phyloP scores from a whole-genome alignment of 2,329 filamentous ascomycete species.

The Dissoconium aciculare region DNA sequence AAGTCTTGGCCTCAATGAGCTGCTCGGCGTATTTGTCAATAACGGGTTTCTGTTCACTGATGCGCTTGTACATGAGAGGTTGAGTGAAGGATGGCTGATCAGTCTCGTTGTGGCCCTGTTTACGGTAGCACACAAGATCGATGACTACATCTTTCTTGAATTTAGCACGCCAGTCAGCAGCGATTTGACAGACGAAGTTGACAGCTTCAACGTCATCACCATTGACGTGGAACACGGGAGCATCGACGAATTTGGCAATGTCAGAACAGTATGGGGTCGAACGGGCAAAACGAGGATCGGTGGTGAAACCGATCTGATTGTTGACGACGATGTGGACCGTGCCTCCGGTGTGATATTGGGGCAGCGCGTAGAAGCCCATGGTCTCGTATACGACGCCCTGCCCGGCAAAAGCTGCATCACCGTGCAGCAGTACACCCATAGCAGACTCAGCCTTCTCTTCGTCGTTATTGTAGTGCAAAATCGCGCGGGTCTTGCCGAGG shows the following conservation, averaged over 20 bases:
- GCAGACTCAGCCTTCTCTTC: conserved; percentile 77
- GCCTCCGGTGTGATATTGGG: conserved; percentile 90
- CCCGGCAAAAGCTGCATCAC: conserved; percentile 90
- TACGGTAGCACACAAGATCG: conserved; percentile 96
- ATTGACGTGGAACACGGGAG: conserved; percentile 97
- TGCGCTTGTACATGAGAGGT: conserved; percentile 98
- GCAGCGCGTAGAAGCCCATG: conserved; percentile 90
- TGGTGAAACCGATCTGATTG: conserved; percentile 99
- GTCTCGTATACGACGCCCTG: conserved; percentile 98
- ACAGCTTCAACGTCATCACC: conserved; percentile 96
- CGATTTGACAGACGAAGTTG: conserved; percentile 95
- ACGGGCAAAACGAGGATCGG: conserved; percentile 89
- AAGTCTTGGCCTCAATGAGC: conserved; percentile 80
- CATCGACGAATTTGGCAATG: conserved; percentile 97
- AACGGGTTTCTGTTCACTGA: conserved; percentile 66
- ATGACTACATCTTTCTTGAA: conserved; percentile 98
- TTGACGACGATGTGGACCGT: conserved; percentile 96
- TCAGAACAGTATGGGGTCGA: conserved; percentile 98
- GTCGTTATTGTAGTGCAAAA: conserved; percentile 98
- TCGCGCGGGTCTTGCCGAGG: conserved; percentile 89
- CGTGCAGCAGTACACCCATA: conserved; percentile 92
- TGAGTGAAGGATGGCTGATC: conserved; percentile 99
- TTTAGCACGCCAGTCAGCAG: conserved; percentile 93
- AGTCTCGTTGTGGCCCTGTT: conserved; percentile 98
- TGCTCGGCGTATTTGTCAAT: conserved; percentile 86